Conservation (phyloP, 768 basidiomycete species). For the Sporobolomyces phaffii region DNA sequence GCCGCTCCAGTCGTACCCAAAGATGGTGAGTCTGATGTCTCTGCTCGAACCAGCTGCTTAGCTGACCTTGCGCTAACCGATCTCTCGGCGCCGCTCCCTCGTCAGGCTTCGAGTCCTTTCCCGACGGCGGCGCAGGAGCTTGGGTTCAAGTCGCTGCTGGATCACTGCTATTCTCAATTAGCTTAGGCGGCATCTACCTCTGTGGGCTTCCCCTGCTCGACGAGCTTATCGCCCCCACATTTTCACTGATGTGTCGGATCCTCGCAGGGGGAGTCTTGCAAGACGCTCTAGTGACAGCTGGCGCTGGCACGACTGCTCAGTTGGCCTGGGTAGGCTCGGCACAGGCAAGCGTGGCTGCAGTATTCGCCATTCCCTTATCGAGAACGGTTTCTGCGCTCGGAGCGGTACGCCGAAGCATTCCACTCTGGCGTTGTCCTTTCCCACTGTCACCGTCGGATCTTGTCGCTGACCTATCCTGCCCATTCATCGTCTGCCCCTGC, state of each 20-base stretch:
- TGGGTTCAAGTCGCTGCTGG: background rate
- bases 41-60: no score
- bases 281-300: slow-evolving; percentile 21
- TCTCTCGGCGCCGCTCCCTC: no score
- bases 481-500: no score
- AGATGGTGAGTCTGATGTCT: background rate
- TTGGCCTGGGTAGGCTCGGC: slow-evolving; percentile 41
- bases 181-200: slow-evolving; percentile 6
- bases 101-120: slow-evolving; percentile 23
- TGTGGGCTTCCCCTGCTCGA: background rate
- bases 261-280: slow-evolving; percentile 40
- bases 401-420: background rate
- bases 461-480: no score
- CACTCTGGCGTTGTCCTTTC: no score
- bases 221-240: no score
- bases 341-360: slow-evolving; percentile 16
- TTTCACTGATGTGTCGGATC: background rate
- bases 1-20: background rate
- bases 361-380: slow-evolving; percentile 34
- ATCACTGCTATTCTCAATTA: slow-evolving; percentile 18
- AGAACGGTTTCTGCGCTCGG: slow-evolving; percentile 6
- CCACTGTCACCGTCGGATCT: no score
- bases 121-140: slow-evolving; percentile 10
- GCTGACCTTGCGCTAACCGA: no score
- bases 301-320: slow-evolving; percentile 33